Percentiles rank a stretch among this genome's conserved stretches.
These are phyloP conservation scores for Nicotiana knightiana DNA, from an alignment of 257 asterid genomes.

Conservation along the genomic window DNA sequence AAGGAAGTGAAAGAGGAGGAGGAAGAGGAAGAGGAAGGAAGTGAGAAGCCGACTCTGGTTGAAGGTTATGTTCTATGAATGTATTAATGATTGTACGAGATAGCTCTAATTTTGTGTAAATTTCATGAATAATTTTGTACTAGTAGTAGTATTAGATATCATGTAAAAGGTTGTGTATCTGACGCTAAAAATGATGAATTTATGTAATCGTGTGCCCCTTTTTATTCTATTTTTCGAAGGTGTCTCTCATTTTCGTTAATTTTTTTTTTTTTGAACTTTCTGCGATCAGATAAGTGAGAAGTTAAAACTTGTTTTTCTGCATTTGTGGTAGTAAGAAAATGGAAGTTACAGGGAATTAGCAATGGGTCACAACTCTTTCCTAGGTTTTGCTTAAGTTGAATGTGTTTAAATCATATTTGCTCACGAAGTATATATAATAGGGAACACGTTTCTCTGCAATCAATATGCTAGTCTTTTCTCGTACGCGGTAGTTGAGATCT, in stretches of 20 bases:
- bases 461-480: background rate
- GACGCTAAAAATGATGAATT: background rate
- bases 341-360: background rate
- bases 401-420: background rate
- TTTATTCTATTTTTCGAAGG: background rate
- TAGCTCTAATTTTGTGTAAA: background rate
- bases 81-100: background rate
- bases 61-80: conserved; percentile 31
- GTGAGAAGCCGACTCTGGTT: conserved; percentile 37
- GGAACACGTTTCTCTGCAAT: background rate
- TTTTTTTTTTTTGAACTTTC: background rate
- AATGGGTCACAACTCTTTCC: background rate
- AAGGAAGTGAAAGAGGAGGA: conserved; percentile 20
- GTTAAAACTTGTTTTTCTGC: background rate
- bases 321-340: background rate
- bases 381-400: background rate
- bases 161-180: background rate
- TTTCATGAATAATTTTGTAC: background rate
- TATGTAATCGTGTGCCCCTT: background rate
- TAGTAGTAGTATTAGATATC: background rate
- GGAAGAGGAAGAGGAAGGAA: conserved; percentile 17
- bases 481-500: background rate
- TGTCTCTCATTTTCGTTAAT: background rate
- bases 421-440: background rate
- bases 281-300: background rate